These are phyloP conservation scores for Nemania sp. DNA, from an alignment of 2,329 filamentous ascomycete genomes.

Conservation along the genomic window DNA sequence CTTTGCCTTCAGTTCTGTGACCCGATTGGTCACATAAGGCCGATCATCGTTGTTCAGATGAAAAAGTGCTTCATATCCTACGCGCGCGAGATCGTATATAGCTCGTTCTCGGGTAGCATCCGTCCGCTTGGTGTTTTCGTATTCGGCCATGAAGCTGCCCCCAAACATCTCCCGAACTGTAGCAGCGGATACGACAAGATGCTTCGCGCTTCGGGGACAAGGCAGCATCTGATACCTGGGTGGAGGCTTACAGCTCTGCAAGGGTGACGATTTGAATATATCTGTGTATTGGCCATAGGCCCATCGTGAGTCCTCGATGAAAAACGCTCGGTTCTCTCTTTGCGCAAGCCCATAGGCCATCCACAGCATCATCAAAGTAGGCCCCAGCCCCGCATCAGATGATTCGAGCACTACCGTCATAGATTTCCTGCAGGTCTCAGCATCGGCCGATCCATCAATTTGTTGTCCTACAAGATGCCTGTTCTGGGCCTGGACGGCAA, in stretches of 20 bases:
- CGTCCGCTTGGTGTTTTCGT: conserved; percentile 52
- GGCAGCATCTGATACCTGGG: conserved; percentile 76
- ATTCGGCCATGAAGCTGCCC: conserved; percentile 56
- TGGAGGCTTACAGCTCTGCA: conserved; percentile 69
- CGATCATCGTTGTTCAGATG: conserved; percentile 67
- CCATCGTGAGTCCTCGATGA: conserved; percentile 83
- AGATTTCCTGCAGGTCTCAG: conserved; percentile 66
- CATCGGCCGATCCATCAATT: conserved; percentile 47
- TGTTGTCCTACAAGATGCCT: conserved; percentile 52
- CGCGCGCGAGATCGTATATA: conserved; percentile 69
- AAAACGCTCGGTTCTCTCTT: conserved; percentile 75
- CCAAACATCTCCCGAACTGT: conserved; percentile 69
- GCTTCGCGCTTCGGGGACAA: conserved; percentile 74
- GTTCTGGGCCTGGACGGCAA: conserved; percentile 36
- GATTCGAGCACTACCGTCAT: conserved; percentile 80
- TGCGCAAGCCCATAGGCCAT: conserved; percentile 79
- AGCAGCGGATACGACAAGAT: conserved; percentile 72
- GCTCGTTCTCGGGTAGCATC: conserved; percentile 57
- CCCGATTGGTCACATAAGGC: conserved; percentile 63
- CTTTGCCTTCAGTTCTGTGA: conserved; percentile 57
- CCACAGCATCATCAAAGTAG: conserved; percentile 78
- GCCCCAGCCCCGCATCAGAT: conserved; percentile 74
- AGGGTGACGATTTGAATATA: conserved; percentile 70
- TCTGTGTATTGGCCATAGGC: conserved; percentile 75
- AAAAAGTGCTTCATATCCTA: conserved; percentile 76